phyloP scores from a whole-genome alignment of 345 rosid genomes.

The Camelina laxa region DNA sequence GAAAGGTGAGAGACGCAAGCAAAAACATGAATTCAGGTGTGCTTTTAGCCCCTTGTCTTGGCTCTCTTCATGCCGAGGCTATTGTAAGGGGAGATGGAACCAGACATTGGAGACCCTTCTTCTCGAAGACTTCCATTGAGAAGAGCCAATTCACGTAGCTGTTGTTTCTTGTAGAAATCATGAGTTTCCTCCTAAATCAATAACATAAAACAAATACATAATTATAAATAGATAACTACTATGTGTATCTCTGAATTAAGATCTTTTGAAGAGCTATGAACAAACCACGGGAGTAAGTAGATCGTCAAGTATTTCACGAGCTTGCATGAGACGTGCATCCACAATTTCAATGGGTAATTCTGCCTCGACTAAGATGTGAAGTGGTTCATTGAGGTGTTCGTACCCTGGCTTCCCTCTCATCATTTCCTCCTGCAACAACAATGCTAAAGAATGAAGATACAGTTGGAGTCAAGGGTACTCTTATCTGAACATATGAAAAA shows the following conservation, averaged over 20 bases:
- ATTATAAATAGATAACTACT: background rate
- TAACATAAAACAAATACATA: background rate
- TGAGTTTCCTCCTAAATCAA: conserved; percentile 82
- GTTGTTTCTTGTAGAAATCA: conserved; percentile 96
- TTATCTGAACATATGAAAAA: background rate
- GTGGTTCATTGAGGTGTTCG: conserved; percentile 96
- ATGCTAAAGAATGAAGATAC: background rate
- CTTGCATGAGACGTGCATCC: conserved; percentile 92
- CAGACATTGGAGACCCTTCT: conserved; percentile 97
- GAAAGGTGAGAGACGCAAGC: conserved; percentile 38
- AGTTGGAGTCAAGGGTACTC: background rate
- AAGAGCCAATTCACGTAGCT: conserved; percentile 91
- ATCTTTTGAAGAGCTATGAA: conserved; percentile 26
- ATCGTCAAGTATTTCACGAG: conserved; percentile 91
- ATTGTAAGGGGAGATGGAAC: conserved; percentile 90
- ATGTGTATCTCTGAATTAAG: conserved; percentile 9
- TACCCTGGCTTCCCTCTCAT: conserved; percentile 98
- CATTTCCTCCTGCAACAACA: conserved; percentile 79
- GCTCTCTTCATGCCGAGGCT: conserved; percentile 99
- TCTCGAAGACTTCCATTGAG: conserved; percentile 95
- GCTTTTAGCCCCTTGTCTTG: conserved; percentile 82
- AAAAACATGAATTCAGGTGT: background rate
- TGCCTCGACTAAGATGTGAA: conserved; percentile 92
- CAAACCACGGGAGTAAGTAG: conserved; percentile 85
- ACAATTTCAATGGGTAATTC: conserved; percentile 92